Evolutionary conservation across 495 filamentous ascomycete species (phyloP).

Genomic region (Neurospora sp.): DNA sequence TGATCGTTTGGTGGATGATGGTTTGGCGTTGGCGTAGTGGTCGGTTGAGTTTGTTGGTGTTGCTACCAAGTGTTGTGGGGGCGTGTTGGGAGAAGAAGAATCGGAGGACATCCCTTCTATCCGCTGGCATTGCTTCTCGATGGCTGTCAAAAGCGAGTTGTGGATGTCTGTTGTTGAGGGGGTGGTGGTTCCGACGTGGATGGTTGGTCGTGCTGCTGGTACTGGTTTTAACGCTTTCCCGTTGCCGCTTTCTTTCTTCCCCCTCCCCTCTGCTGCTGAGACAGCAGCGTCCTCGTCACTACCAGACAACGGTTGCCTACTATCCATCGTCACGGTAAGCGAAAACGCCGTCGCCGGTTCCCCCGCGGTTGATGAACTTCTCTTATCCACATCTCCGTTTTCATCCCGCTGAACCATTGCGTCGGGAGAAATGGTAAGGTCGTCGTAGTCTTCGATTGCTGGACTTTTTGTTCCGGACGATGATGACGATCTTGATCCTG

Average conservation of each 20-base stretch:
- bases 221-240: not conserved
- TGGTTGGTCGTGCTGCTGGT: not conserved
- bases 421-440: not conserved
- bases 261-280: not conserved
- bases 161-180: not conserved
- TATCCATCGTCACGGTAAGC: not conserved
- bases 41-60: not conserved
- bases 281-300: not conserved
- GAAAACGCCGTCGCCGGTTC: not conserved
- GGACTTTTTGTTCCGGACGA: not conserved
- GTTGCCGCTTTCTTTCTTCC: not conserved
- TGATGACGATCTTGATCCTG: not conserved
- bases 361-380: not conserved
- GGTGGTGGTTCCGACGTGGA: not conserved
- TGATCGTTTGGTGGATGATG: not conserved
- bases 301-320: not conserved
- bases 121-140: not conserved
- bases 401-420: not conserved
- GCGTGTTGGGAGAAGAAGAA: not conserved
- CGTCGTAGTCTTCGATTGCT: conserved; percentile 8
- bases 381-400: not conserved
- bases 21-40: not conserved
- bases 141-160: not conserved
- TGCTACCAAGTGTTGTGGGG: not conserved
- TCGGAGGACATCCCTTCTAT: not conserved